Evolutionary conservation across 768 basidiomycete genomes (phyloP), one percentile per base, ranked within the genome.

Genomic region (Cystobasidium onofrii): DNA sequence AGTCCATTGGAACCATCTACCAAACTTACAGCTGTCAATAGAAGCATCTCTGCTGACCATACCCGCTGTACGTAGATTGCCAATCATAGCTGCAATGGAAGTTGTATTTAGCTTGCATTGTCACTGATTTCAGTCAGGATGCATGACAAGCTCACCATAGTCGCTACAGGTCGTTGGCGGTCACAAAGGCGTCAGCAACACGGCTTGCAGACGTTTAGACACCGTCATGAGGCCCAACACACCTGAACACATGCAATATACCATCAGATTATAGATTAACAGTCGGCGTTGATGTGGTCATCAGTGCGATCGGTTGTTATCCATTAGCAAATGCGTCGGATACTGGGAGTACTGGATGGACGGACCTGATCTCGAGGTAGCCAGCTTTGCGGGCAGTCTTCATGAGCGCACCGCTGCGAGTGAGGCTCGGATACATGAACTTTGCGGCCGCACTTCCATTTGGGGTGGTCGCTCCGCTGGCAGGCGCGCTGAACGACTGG

Each of bases 41-140:
- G 57, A 63, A 15, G 73, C 55, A 33, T 75, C 75, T 29, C 50
- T 64, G 41, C 43, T 50, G 61, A 75, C 75, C 63, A 75, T 57
- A 33, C 74, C 75, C 10, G 75, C 75, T n/a, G 75, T 75, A 7
- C 72, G 55, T 63, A 75, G 44, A 36, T 75, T 75, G 1, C 75
- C 75, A 64, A 75, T 75, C 27, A 69, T 29, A 23, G 74, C 74
- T 67, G 25, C 1, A 39, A 18, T 13, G n/a, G 25, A 6, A n/a
- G 4, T n/a, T 6, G 6, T n/a, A 54, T 20, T 39, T 39, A 54
- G 52, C 27, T 29, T 54, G 27, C n/a, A 10, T n/a, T 7, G 6
- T 54, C 52, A 54, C 6, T 54, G n/a, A 6, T 54, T 20, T 63
- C 29, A 25, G 61, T 9, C 23, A 4, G 23, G 61, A 6, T 41